A percentile compares a stretch with the other conserved stretches of the same genome.
These are phyloP conservation scores for Rutstroemia sp. DNA, from an alignment of 2,329 filamentous ascomycete genomes.

Conservation along the genomic window DNA sequence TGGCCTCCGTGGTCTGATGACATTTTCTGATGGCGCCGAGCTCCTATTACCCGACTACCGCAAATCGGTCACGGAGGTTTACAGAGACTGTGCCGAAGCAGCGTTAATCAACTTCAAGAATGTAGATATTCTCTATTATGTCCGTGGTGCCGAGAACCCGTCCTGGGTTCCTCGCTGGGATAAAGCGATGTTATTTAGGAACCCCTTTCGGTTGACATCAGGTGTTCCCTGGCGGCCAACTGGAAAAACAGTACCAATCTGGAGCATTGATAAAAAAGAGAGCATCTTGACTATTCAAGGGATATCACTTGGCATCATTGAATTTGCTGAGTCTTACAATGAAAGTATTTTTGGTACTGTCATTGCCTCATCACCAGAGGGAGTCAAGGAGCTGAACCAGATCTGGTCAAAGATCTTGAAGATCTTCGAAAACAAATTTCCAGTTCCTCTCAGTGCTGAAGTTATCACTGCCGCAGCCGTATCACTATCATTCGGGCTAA, in stretches of 20 bases:
- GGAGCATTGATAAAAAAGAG: neutral
- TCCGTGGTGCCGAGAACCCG: constrained; percentile 17
- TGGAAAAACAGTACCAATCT: neutral
- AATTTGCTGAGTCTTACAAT: neutral
- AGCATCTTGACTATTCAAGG: neutral
- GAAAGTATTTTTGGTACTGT: neutral
- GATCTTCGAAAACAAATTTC: neutral
- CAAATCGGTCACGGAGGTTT: neutral
- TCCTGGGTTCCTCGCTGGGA: constrained; percentile 25
- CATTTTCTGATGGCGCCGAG: constrained; percentile 8
- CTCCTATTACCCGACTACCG: neutral
- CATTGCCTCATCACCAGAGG: neutral
- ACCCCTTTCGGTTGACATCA: constrained; percentile 27
- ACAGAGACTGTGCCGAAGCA: neutral
- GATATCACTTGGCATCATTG: neutral
- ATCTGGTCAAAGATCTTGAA: neutral
- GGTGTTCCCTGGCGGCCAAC: constrained; percentile 17
- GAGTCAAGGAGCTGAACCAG: neutral
- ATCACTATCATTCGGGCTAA: neutral
- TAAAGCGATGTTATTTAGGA: constrained; percentile 24
- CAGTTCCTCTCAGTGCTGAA: neutral
- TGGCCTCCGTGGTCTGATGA: constrained; percentile 14
- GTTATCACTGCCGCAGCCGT: neutral
- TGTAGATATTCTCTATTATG: constrained; percentile 4
- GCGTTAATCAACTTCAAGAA: neutral